Percentiles rank a stretch among this genome's conserved stretches.
Conservation (phyloP, 176 grass and related monocot genomes). For the Microstegium vimineum region DNA sequence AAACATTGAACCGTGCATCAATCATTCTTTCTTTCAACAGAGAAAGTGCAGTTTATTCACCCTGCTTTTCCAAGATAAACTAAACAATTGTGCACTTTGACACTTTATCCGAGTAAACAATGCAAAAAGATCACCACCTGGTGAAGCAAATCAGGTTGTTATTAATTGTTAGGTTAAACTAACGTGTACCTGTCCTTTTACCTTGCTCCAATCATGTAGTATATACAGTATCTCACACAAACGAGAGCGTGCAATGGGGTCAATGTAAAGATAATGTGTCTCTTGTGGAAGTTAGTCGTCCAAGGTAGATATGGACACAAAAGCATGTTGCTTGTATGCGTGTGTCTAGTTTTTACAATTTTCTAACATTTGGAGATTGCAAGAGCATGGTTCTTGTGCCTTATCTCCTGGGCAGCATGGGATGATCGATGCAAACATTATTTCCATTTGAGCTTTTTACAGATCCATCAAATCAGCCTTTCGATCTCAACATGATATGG, state of each 20-base stretch:
- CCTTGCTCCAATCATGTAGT: constrained; percentile 29
- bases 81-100: not conserved
- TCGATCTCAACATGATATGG: constrained; percentile 17
- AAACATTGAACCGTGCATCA: constrained; percentile 14
- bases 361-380: constrained; percentile 5
- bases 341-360: constrained; percentile 13
- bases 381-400: constrained; percentile 40
- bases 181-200: not conserved
- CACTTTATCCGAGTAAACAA: constrained; percentile 10
- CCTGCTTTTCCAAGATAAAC: constrained; percentile 15
- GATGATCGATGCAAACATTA: constrained; percentile 19
- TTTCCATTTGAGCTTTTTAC: constrained; percentile 28
- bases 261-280: constrained; percentile 30
- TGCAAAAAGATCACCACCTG: constrained; percentile 13
- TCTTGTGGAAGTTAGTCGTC: constrained; percentile 28
- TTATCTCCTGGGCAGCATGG: constrained; percentile 44
- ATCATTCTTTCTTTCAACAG: not conserved
- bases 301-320: constrained; percentile 25
- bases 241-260: constrained; percentile 20
- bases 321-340: constrained; percentile 25
- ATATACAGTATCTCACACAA: not conserved
- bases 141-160: constrained; percentile 5
- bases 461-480: constrained; percentile 36
- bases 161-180: not conserved
- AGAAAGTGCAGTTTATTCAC: not conserved